Conservation (phyloP, 352 stramenopile genomes). For the Phytophthora agathidicida region DNA sequence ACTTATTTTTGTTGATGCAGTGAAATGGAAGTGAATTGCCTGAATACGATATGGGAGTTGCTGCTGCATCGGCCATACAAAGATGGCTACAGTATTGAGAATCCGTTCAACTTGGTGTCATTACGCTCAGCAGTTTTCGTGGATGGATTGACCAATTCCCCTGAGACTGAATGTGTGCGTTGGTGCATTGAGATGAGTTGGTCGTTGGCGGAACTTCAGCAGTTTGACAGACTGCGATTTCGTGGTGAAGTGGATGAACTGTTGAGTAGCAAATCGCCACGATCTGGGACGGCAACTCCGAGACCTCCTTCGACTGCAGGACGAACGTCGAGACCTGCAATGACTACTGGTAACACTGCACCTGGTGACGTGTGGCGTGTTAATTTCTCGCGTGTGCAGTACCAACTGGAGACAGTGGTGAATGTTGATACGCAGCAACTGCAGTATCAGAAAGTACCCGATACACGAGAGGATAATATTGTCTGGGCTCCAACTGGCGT, state of each 20-base stretch:
- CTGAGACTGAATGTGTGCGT: conserved; percentile 54
- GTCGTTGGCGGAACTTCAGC: conserved; percentile 65
- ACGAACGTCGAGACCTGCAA: conserved; percentile 10
- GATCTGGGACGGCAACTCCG: conserved; percentile 8
- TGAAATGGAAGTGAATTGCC: conserved; percentile 92
- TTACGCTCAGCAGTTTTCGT: conserved; percentile 62
- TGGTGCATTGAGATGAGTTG: conserved; percentile 89
- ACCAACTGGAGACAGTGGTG: conserved; percentile 54
- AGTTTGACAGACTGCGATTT: conserved; percentile 54
- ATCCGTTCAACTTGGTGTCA: conserved; percentile 68
- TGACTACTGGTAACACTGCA: conserved; percentile 15
- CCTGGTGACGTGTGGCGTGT: conserved; percentile 80
- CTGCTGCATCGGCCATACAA: conserved; percentile 89
- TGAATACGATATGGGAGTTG: conserved; percentile 93
- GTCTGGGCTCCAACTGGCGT: conserved; percentile 77
- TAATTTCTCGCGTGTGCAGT: conserved; percentile 92
- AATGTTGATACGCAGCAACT: conserved; percentile 54
- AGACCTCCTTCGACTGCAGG: conserved; percentile 18
- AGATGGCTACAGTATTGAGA: conserved; percentile 82
- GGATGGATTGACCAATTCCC: conserved; percentile 77
- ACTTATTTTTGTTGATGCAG: conserved; percentile 29
- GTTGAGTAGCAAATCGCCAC: background rate
- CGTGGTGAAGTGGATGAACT: conserved; percentile 11
- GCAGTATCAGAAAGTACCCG: conserved; percentile 56
- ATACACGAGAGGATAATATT: conserved; percentile 69